A percentile compares a stretch with the other conserved stretches of the same genome.
These are phyloP conservation scores for Pachysandra terminalis DNA, from an alignment of 164 flowering plant genomes.

Conservation along the genomic window DNA sequence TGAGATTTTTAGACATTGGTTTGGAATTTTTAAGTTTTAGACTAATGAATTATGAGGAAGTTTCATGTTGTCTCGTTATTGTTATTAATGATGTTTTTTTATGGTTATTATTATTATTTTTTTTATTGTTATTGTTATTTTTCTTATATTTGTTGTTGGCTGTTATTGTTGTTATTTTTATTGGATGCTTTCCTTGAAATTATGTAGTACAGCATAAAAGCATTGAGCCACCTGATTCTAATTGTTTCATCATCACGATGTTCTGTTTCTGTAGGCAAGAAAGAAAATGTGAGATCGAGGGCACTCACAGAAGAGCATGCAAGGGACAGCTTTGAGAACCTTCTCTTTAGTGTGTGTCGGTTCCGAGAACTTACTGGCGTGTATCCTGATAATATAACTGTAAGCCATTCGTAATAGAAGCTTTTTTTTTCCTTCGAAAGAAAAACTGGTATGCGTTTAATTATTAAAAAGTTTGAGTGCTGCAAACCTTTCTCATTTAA, in stretches of 20 bases:
- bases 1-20: too few relatives aligned
- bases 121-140: too few relatives aligned
- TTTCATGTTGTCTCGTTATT: too few relatives aligned
- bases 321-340: conserved; percentile 97
- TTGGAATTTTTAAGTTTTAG: too few relatives aligned
- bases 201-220: neutral
- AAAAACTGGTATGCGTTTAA: neutral
- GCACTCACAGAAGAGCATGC: conserved; percentile 98
- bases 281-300: conserved; percentile 67
- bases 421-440: neutral
- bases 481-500: neutral
- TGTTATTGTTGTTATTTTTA: neutral
- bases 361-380: conserved; percentile 94
- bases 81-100: too few relatives aligned
- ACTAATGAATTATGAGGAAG: too few relatives aligned
- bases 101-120: too few relatives aligned
- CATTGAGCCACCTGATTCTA: neutral
- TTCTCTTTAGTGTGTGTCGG: conserved; percentile 93
- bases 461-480: neutral
- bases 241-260: neutral
- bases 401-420: conserved; percentile 29
- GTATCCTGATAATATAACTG: conserved; percentile 87
- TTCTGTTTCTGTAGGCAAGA: conserved; percentile 43
- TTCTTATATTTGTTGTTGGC: too few relatives aligned
- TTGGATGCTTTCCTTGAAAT: neutral